phyloP scores from a whole-genome alignment of 805 yeast species.

The Suhomyces vadensis region DNA sequence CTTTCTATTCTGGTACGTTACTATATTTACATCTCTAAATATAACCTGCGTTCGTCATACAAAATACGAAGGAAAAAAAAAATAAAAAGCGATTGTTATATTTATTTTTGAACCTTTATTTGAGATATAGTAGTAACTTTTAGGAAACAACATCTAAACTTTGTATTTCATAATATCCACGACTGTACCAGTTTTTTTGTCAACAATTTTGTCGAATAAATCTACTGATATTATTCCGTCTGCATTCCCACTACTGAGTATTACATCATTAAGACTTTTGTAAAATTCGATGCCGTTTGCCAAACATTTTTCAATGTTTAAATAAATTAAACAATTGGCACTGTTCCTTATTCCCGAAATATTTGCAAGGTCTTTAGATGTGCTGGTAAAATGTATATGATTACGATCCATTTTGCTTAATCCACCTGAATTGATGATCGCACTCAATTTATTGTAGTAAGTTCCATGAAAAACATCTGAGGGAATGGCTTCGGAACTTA shows the following conservation, averaged over 20 bases:
- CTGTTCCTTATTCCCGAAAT: constrained; percentile 74
- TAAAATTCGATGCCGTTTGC: constrained; percentile 49
- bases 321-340: constrained; percentile 58
- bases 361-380: constrained; percentile 44
- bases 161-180: constrained; percentile 2
- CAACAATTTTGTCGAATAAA: constrained; percentile 39
- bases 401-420: constrained; percentile 70
- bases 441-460: constrained; percentile 43
- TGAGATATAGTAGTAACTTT: neutral
- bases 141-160: neutral
- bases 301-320: constrained; percentile 55
- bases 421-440: constrained; percentile 55
- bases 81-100: neutral
- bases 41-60: too few relatives aligned
- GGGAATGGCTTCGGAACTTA: constrained; percentile 50
- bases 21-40: too few relatives aligned
- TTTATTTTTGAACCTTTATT: neutral
- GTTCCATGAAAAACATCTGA: constrained; percentile 79
- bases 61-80: too few relatives aligned
- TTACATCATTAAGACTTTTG: constrained; percentile 72
- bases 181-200: constrained; percentile 9
- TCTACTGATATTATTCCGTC: constrained; percentile 50
- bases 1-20: too few relatives aligned
- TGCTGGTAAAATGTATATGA: constrained; percentile 81
- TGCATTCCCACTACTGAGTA: constrained; percentile 61